Percentiles rank a stretch among this genome's conserved stretches.
These are phyloP conservation scores for Nematodospora anomalae DNA, from an alignment of 1,139 yeast species.

Conservation along the genomic window DNA sequence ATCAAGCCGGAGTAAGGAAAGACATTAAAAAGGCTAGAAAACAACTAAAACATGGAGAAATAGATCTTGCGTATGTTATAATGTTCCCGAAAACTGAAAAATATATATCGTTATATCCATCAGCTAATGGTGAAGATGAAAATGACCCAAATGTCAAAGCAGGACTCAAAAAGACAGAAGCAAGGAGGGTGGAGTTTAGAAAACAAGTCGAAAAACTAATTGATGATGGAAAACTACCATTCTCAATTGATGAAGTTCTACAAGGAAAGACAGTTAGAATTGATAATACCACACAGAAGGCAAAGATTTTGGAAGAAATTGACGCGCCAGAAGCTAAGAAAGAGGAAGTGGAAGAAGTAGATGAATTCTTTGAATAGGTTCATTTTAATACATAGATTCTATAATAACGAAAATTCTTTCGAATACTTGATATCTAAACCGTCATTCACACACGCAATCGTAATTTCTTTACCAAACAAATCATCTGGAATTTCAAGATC, in stretches of 20 bases:
- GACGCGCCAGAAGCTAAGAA: conserved; percentile 40
- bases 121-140: conserved; percentile 26
- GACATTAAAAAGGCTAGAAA: conserved; percentile 54
- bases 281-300: conserved; percentile 13
- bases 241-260: conserved; percentile 57
- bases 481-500: conserved; percentile 52
- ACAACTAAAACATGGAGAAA: conserved; percentile 56
- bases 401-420: conserved; percentile 8
- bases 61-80: conserved; percentile 74
- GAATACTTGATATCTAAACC: conserved; percentile 56
- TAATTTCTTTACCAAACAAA: conserved; percentile 43
- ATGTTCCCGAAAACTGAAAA: conserved; percentile 79
- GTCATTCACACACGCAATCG: conserved; percentile 60
- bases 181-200: conserved; percentile 48
- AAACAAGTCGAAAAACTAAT: conserved; percentile 52
- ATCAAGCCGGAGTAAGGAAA: conserved; percentile 46
- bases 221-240: conserved; percentile 53
- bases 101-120: conserved; percentile 76
- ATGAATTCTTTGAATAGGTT: conserved; percentile 44
- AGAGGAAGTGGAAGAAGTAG: conserved; percentile 30
- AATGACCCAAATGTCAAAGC: conserved; percentile 41
- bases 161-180: conserved; percentile 50
- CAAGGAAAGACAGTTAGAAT: conserved; percentile 43
- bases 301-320: conserved; percentile 26
- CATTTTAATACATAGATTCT: background rate